phyloP scores from a whole-genome alignment of 1,284 basidiomycete genomes.

The Ceratobasidium sp. region DNA sequence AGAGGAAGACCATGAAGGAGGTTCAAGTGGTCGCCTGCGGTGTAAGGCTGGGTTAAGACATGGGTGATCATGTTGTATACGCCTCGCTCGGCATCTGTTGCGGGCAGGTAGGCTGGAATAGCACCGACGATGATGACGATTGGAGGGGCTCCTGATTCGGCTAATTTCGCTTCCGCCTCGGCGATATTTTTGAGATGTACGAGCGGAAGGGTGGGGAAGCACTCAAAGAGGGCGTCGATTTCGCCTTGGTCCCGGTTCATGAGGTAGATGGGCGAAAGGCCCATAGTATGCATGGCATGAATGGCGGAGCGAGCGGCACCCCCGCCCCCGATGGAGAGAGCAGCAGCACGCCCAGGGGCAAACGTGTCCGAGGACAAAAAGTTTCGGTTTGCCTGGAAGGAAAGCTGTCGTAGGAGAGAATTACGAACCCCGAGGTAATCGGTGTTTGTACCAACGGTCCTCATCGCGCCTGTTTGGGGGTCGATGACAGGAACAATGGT shows the following conservation, averaged over 20 bases:
- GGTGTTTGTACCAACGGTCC: conserved; percentile 56
- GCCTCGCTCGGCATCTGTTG: conserved; percentile 41
- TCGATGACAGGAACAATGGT: conserved; percentile 55
- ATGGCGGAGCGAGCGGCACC: conserved; percentile 56
- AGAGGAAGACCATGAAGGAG: conserved; percentile 48
- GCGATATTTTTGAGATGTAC: conserved; percentile 32
- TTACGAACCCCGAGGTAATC: conserved; percentile 56
- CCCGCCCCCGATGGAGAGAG: conserved; percentile 56
- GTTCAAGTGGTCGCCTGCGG: conserved; percentile 20
- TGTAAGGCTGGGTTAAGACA: conserved; percentile 26
- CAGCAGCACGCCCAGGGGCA: conserved; percentile 51
- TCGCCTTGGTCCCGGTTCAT: conserved; percentile 52
- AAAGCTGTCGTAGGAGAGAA: conserved; percentile 52
- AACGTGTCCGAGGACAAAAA: conserved; percentile 48
- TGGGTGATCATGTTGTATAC: conserved; percentile 38
- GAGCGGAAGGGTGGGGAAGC: conserved; percentile 40
- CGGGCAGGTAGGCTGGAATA: conserved; percentile 44
- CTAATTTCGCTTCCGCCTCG: conserved; percentile 19
- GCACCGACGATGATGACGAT: conserved; percentile 44
- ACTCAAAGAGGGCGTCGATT: conserved; percentile 44
- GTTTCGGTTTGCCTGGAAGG: conserved; percentile 46
- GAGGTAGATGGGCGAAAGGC: conserved; percentile 55
- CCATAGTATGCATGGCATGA: conserved; percentile 54
- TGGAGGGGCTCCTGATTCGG: conserved; percentile 23
- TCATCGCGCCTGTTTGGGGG: conserved; percentile 47